Evolutionary conservation across 192 early-diverging fungal genomes (phyloP).

Genomic region (Jimgerdemannia lactiflua): DNA sequence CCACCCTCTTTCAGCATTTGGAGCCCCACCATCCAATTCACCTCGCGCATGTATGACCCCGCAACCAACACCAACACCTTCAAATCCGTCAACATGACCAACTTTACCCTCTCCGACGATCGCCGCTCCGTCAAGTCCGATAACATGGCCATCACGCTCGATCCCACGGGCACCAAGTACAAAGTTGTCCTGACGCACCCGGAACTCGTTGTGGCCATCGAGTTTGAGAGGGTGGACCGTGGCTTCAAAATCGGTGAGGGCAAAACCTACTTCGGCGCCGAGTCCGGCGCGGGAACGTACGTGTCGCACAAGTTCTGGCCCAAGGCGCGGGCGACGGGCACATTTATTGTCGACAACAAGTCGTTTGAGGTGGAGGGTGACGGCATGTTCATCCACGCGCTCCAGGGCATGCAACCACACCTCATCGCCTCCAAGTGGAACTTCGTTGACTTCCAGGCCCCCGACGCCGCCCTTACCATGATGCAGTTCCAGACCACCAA

Average conservation of each 20-base stretch:
- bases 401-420: constrained; percentile 86
- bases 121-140: constrained; percentile 75
- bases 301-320: constrained; percentile 87
- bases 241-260: constrained; percentile 85
- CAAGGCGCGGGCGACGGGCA: constrained; percentile 64
- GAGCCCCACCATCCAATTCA: constrained; percentile 69
- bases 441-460: constrained; percentile 74
- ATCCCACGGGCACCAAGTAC: constrained; percentile 44
- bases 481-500: constrained; percentile 80
- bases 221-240: constrained; percentile 61
- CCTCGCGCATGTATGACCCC: constrained; percentile 66
- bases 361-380: constrained; percentile 65
- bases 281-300: constrained; percentile 48
- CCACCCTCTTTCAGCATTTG: constrained; percentile 19
- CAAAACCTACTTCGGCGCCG: constrained; percentile 69
- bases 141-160: constrained; percentile 62
- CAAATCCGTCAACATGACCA: constrained; percentile 68
- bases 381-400: constrained; percentile 80
- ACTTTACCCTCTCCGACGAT: constrained; percentile 70
- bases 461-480: constrained; percentile 59
- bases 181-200: constrained; percentile 50
- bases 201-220: constrained; percentile 65
- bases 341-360: constrained; percentile 68
- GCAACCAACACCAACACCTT: constrained; percentile 67
- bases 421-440: constrained; percentile 83